A percentile compares a stretch with the other conserved stretches of the same genome.
phyloP scores from a whole-genome alignment of 1,284 basidiomycete species.

The Ganoderma sp. region DNA sequence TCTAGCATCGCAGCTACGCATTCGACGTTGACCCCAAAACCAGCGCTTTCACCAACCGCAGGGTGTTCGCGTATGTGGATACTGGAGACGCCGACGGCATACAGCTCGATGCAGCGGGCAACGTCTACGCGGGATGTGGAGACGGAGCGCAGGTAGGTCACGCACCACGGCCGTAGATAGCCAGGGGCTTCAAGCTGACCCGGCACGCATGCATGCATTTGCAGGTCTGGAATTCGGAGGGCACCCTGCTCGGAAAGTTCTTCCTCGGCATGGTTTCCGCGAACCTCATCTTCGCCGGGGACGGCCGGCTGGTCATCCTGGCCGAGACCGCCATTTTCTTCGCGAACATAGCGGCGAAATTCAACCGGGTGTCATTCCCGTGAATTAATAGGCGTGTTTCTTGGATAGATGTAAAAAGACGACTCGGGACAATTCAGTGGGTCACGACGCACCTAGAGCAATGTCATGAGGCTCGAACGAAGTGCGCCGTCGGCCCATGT shows the following conservation, averaged over 20 bases:
- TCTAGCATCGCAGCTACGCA: conserved; percentile 56
- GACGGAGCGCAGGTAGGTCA: conserved; percentile 70
- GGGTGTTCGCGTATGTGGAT: conserved; percentile 74
- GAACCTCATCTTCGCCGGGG: conserved; percentile 72
- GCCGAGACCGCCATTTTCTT: conserved; percentile 72
- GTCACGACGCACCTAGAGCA: neutral
- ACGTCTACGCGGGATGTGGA: conserved; percentile 71
- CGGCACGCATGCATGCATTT: too few relatives aligned
- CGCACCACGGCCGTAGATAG: neutral
- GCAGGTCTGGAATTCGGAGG: conserved; percentile 68
- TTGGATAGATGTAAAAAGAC: neutral
- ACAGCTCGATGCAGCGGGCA: conserved; percentile 64
- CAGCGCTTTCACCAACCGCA: conserved; percentile 63
- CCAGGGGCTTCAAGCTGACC: neutral
- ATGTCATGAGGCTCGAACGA: conserved; percentile 33
- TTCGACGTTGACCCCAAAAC: conserved; percentile 71
- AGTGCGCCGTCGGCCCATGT: conserved; percentile 40
- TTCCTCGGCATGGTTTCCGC: conserved; percentile 64
- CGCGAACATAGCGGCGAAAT: conserved; percentile 57
- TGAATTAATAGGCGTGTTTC: conserved; percentile 2
- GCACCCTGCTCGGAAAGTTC: conserved; percentile 76
- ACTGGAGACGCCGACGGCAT: conserved; percentile 69
- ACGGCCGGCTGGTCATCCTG: conserved; percentile 67
- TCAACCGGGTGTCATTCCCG: conserved; percentile 39
- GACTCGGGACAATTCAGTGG: neutral